phyloP scores from a whole-genome alignment of 768 basidiomycete genomes.

The Kondoa subrosea region DNA sequence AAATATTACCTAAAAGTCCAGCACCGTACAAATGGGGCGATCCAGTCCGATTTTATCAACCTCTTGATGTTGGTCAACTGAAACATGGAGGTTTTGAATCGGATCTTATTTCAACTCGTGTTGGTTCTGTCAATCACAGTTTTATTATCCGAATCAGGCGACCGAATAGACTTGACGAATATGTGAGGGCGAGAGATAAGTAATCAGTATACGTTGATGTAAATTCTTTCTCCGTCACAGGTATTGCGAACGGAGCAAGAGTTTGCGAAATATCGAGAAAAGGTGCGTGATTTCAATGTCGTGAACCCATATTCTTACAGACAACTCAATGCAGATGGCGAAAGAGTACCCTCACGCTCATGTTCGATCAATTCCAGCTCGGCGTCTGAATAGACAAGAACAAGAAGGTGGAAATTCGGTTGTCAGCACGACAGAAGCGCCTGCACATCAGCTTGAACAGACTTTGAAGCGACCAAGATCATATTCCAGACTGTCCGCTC shows the following conservation, averaged over 20 bases:
- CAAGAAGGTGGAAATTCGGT: conserved; percentile 7
- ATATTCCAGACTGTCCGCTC: background rate
- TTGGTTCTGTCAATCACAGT: background rate
- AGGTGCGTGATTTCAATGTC: background rate
- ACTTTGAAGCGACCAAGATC: background rate
- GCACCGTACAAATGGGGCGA: background rate
- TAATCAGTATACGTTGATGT: too few relatives aligned
- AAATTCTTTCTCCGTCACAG: too few relatives aligned
- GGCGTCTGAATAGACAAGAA: conserved; percentile 9
- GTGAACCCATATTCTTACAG: background rate
- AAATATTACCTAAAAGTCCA: background rate
- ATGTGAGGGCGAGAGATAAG: too few relatives aligned
- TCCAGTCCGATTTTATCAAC: background rate
- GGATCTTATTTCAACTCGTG: conserved; percentile 10
- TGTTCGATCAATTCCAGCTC: conserved; percentile 13
- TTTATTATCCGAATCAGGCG: conserved; percentile 21
- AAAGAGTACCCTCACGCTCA: conserved; percentile 17
- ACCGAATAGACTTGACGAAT: conserved; percentile 18
- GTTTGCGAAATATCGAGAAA: conserved; percentile 12
- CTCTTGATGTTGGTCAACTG: conserved; percentile 6
- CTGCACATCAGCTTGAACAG: background rate
- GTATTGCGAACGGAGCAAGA: conserved; percentile 11
- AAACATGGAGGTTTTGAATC: conserved; percentile 20
- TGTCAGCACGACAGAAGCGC: background rate
- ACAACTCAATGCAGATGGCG: conserved; percentile 1